Conservation (phyloP, 164 flowering plant species). For the Santalum album region DNA sequence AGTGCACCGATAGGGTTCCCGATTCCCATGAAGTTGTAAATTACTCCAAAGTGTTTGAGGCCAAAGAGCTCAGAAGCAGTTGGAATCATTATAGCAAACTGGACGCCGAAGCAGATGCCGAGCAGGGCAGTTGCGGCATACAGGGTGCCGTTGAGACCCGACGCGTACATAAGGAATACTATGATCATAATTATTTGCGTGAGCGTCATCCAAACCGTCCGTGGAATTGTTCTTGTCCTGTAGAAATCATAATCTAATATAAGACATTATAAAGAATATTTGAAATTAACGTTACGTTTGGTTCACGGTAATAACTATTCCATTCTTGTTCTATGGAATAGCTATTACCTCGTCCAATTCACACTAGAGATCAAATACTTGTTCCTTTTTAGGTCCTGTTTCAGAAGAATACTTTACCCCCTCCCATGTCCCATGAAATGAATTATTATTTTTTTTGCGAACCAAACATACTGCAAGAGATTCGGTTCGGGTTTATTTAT, state of each 20-base stretch:
- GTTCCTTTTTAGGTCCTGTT: no score
- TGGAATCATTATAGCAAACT: conserved; percentile 26
- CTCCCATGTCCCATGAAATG: no score
- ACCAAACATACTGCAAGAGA: no score
- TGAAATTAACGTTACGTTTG: no score
- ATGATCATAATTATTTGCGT: conserved; percentile 24
- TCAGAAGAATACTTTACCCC: no score
- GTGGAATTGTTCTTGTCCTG: conserved; percentile 33
- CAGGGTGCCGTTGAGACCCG: conserved; percentile 19
- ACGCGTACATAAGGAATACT: conserved; percentile 28
- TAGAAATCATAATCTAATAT: conserved; percentile 6
- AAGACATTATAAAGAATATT: neutral
- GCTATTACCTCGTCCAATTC: no score
- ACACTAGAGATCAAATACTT: no score
- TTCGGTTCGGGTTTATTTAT: no score
- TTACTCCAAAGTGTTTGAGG: conserved; percentile 43
- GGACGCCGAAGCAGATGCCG: conserved; percentile 28
- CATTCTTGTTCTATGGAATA: no score
- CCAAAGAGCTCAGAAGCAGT: conserved; percentile 36
- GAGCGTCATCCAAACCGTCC: conserved; percentile 33
- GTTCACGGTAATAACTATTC: no score
- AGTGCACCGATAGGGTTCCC: conserved; percentile 64
- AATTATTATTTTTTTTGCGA: no score
- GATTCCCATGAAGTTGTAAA: conserved; percentile 45
- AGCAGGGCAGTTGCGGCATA: conserved; percentile 23